A percentile compares a stretch with the other conserved stretches of the same genome.
These are phyloP conservation scores for Botrytis hyacinthi DNA, from an alignment of 2,329 filamentous ascomycete genomes.

Conservation along the genomic window DNA sequence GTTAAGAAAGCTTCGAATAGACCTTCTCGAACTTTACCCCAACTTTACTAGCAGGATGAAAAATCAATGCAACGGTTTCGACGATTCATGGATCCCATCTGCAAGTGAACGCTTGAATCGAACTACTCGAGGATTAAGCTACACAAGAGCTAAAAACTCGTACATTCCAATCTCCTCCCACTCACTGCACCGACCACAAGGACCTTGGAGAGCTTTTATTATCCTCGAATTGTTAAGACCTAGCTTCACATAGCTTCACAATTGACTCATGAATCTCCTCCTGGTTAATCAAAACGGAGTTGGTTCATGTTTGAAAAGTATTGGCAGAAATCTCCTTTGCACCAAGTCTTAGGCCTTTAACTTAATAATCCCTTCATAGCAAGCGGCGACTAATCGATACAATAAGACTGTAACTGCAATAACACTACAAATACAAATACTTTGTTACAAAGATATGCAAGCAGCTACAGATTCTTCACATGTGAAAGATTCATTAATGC, in stretches of 20 bases:
- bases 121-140: background rate
- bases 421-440: background rate
- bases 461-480: background rate
- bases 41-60: background rate
- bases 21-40: constrained; percentile 3
- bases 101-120: background rate
- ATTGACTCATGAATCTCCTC: background rate
- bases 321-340: background rate
- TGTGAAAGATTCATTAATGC: background rate
- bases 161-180: background rate
- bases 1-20: background rate
- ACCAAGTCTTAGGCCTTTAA: background rate
- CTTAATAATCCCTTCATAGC: background rate
- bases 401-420: background rate
- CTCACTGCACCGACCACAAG: background rate
- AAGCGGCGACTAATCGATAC: background rate
- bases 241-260: background rate
- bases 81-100: background rate
- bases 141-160: background rate
- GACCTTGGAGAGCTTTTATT: background rate
- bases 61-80: constrained; percentile 8
- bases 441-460: background rate
- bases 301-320: background rate
- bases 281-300: background rate
- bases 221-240: background rate